A percentile compares a stretch with the other conserved stretches of the same genome.
phyloP scores from a whole-genome alignment of 2,329 filamentous ascomycete genomes.

The Colletotrichum higginsianum region DNA sequence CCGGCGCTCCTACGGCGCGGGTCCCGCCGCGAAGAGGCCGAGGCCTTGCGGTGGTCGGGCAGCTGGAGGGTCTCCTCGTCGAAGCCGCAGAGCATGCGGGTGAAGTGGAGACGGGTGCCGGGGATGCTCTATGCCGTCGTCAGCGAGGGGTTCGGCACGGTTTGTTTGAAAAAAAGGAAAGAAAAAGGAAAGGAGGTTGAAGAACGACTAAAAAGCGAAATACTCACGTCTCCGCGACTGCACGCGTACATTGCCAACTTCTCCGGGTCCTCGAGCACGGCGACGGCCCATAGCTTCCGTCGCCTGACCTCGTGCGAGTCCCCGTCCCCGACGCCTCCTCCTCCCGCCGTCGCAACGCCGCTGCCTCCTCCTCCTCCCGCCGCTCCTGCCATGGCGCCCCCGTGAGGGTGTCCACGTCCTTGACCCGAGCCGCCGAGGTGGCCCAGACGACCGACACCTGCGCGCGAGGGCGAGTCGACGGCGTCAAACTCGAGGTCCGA shows the following conservation, averaged over 20 bases:
- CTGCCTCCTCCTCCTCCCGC: slow-evolving; percentile 1
- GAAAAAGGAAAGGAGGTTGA: background rate
- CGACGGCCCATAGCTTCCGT: slow-evolving; percentile 64
- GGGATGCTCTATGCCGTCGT: slow-evolving; percentile 64
- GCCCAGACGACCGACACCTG: slow-evolving; percentile 23
- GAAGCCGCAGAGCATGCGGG: slow-evolving; percentile 68
- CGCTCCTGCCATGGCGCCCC: background rate
- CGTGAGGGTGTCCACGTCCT: background rate
- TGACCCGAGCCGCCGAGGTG: slow-evolving; percentile 15
- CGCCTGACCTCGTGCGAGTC: slow-evolving; percentile 61
- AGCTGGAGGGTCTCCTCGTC: slow-evolving; percentile 49
- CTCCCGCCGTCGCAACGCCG: slow-evolving; percentile 11
- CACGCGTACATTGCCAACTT: slow-evolving; percentile 72
- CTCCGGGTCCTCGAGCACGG: slow-evolving; percentile 71
- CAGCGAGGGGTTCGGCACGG: background rate
- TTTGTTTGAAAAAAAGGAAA: background rate
- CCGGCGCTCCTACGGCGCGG: slow-evolving; percentile 38
- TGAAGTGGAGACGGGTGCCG: slow-evolving; percentile 70
- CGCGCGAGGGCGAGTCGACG: slow-evolving; percentile 30
- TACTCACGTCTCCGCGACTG: slow-evolving; percentile 67
- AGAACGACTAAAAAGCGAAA: slow-evolving; percentile 8
- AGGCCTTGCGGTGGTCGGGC: slow-evolving; percentile 38
- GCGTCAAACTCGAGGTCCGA: slow-evolving; percentile 46
- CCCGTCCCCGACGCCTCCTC: slow-evolving; percentile 40
- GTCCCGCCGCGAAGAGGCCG: slow-evolving; percentile 28